Conservation (phyloP, 768 basidiomycete genomes). For the Amanita rimosa region DNA sequence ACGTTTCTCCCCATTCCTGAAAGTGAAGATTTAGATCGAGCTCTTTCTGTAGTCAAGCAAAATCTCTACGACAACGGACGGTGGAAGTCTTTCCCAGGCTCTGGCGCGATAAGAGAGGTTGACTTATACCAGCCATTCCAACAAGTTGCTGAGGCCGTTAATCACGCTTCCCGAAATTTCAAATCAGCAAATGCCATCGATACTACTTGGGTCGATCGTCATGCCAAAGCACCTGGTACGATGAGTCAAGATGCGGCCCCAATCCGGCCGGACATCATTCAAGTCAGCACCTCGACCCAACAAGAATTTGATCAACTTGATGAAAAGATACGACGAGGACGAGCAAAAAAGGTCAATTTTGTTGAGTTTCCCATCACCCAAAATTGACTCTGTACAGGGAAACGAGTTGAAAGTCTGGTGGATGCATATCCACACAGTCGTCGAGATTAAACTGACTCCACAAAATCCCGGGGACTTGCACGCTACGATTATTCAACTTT, state of each 20-base stretch:
- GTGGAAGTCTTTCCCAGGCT: background rate
- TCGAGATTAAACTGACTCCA: background rate
- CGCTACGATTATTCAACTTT: background rate
- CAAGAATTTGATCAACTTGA: background rate
- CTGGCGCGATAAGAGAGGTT: background rate
- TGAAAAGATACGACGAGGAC: background rate
- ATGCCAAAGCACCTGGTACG: background rate
- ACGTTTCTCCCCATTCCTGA: background rate
- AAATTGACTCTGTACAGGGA: background rate
- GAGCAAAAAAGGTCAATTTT: background rate
- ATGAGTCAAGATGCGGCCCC: background rate
- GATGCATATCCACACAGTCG: background rate
- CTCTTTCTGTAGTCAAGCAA: background rate
- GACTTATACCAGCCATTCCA: background rate
- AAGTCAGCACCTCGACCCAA: background rate
- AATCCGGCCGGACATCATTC: background rate
- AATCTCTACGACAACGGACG: background rate
- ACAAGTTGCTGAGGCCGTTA: background rate
- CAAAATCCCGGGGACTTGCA: background rate
- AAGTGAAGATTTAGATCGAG: background rate
- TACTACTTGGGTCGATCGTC: background rate
- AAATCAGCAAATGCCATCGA: no score
- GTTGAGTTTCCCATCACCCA: background rate
- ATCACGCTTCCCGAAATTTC: background rate
- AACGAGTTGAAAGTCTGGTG: background rate